Evolutionary conservation across 2,329 filamentous ascomycete genomes (phyloP), one percentile per base, ranked within the genome.

Genomic region (Aspergillus aculeatus): DNA sequence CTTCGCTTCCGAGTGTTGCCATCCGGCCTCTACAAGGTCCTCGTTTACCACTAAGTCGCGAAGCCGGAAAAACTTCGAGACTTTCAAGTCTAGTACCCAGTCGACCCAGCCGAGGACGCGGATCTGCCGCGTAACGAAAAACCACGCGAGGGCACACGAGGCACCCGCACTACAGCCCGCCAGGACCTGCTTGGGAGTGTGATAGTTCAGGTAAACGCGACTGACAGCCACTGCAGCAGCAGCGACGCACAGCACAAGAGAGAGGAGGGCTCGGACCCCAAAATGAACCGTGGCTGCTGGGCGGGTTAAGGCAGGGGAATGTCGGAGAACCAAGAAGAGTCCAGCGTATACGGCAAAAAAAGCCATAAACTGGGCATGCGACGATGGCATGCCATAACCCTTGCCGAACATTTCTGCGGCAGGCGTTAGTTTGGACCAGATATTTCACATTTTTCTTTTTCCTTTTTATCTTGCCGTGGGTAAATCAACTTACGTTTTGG

Each of bases 301-400:
- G 26, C 81, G 78, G 7, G 72, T 67, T 29, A 66, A 64, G 47
- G 74, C 75, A n/a, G 89, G 89, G 5, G 82, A 81, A 75, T 96
- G 92, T 62, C 94, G 86, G 61, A 93, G 80, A 50, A 96, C 83
- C 49, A 99, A 83, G 80, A 98, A 98, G 21, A 99, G 81, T 24
- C 86, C 82, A 61, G 98, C 79, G 63, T 90, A 95, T 59, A 96
- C 80, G 59, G 91, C 89, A 84, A 96, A 98, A 81, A 92, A 99
- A 58, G 89, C 85, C 62, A 94, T 90, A 74, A 97, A 99, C 79
- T 99, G 95, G 9, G 95, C 90, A 78, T 99, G 95, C 41, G 93
- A 97, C 7, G 86, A 88, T 11, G 95, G 95, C 96, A 99, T 99
- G 68, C 95, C 96, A 73, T 99, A 99, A 64, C 95, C 95, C 76